Conservation (phyloP, 345 rosid species). For the Hypericum androsaemum region DNA sequence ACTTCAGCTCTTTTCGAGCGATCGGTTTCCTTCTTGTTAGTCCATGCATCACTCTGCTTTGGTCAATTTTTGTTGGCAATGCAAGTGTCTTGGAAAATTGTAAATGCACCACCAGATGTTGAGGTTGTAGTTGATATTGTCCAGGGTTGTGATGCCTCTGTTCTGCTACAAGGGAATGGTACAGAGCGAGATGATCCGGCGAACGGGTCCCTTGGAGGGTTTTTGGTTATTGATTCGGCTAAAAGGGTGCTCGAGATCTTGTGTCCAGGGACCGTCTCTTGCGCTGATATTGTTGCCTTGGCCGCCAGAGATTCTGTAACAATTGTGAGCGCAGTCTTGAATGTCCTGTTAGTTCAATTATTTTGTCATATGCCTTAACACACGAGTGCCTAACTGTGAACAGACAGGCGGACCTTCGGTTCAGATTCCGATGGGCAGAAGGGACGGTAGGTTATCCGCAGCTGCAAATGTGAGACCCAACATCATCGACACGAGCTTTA, state of each 20-base stretch:
- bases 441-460: constrained; percentile 50
- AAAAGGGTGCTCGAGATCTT: constrained; percentile 56
- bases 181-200: constrained; percentile 80
- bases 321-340: constrained; percentile 27
- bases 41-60: no score
- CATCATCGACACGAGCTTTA: constrained; percentile 58
- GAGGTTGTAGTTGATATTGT: neutral
- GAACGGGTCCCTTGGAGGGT: constrained; percentile 65
- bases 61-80: no score
- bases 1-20: no score
- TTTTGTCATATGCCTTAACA: constrained; percentile 2
- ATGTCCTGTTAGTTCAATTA: neutral
- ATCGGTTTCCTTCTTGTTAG: no score
- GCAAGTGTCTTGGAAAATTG: no score
- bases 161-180: constrained; percentile 69
- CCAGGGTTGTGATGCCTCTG: constrained; percentile 87
- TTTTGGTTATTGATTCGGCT: constrained; percentile 50
- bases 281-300: constrained; percentile 59
- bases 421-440: constrained; percentile 57
- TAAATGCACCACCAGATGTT: no score
- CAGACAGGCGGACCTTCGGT: constrained; percentile 64
- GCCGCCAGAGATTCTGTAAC: constrained; percentile 79
- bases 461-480: constrained; percentile 54
- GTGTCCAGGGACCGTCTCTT: constrained; percentile 62
- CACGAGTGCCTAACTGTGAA: neutral